Evolutionary conservation across 495 filamentous ascomycete species (phyloP).

Genomic region (Penicillium cataractarum): DNA sequence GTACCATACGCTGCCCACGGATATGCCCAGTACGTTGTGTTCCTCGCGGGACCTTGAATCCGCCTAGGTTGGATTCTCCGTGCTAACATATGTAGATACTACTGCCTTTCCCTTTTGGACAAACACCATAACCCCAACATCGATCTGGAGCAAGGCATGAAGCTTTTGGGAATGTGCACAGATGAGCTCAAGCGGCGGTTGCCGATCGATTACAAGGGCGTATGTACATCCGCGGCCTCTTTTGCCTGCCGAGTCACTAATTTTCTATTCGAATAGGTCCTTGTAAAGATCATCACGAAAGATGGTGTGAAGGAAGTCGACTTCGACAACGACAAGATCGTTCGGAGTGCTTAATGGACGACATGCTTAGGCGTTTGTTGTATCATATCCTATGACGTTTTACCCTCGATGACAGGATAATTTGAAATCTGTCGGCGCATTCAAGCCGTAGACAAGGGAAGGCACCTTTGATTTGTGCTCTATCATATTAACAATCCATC

Average conservation of each 20-base stretch:
- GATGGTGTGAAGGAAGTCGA: conserved; percentile 83
- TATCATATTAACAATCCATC: not conserved
- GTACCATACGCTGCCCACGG: conserved; percentile 97
- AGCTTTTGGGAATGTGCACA: conserved; percentile 89
- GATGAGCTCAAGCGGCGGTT: conserved; percentile 94
- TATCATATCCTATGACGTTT: conserved; percentile 50
- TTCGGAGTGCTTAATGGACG: conserved; percentile 62
- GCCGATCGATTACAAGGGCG: conserved; percentile 97
- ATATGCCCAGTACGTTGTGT: conserved; percentile 83
- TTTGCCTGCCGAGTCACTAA: conserved; percentile 2
- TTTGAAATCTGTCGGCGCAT: conserved; percentile 14
- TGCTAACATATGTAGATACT: conserved; percentile 62
- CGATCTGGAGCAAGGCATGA: conserved; percentile 79
- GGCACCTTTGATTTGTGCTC: not conserved
- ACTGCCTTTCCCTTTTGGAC: conserved; percentile 93
- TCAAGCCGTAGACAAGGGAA: conserved; percentile 10
- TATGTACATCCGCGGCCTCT: conserved; percentile 38
- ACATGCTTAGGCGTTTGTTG: conserved; percentile 37
- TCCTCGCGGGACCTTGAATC: not conserved
- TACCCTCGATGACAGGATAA: conserved; percentile 34
- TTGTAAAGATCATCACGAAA: conserved; percentile 91
- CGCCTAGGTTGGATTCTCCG: not conserved
- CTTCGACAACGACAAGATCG: conserved; percentile 76
- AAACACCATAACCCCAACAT: conserved; percentile 98
- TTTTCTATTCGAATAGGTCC: conserved; percentile 50